Evolutionary conservation across 345 rosid species (phyloP).

Genomic region (Ceriops decandra): DNA sequence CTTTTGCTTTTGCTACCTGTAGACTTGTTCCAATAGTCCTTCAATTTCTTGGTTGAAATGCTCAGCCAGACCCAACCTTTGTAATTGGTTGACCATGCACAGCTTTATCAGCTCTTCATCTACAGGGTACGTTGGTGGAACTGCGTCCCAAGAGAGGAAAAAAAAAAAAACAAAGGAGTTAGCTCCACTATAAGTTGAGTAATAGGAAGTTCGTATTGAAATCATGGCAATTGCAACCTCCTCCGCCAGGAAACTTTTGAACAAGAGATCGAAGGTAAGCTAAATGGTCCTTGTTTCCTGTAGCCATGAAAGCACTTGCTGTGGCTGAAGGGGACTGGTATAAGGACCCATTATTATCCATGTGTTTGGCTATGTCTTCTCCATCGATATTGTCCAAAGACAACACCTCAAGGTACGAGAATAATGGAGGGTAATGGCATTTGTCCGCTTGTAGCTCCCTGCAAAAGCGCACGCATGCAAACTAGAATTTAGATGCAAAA

Average conservation of each 20-base stretch:
- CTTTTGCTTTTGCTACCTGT: no score
- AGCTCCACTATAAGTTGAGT: background rate
- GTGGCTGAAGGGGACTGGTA: conserved; percentile 73
- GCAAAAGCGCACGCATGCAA: background rate
- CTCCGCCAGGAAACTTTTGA: conserved; percentile 33
- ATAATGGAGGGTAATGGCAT: conserved; percentile 33
- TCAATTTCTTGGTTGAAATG: conserved; percentile 23
- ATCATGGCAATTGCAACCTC: conserved; percentile 26
- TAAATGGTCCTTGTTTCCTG: conserved; percentile 41
- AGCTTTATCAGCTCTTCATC: conserved; percentile 53
- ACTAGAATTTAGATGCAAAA: no score
- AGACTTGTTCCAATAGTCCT: no score
- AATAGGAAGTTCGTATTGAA: background rate
- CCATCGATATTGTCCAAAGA: conserved; percentile 19
- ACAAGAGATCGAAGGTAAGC: conserved; percentile 44
- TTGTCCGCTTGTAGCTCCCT: conserved; percentile 40
- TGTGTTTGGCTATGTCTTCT: conserved; percentile 25
- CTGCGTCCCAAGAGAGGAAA: conserved; percentile 22
- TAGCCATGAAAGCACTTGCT: conserved; percentile 54
- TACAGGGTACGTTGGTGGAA: conserved; percentile 44
- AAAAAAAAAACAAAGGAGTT: background rate
- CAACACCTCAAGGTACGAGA: conserved; percentile 51
- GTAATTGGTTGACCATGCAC: conserved; percentile 41
- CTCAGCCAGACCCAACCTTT: conserved; percentile 49
- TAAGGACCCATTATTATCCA: conserved; percentile 44